Percentiles rank a stretch among this genome's conserved stretches.
Evolutionary conservation across 768 basidiomycete species (phyloP).

Genomic region (Porpolomopsis calyptriformis): DNA sequence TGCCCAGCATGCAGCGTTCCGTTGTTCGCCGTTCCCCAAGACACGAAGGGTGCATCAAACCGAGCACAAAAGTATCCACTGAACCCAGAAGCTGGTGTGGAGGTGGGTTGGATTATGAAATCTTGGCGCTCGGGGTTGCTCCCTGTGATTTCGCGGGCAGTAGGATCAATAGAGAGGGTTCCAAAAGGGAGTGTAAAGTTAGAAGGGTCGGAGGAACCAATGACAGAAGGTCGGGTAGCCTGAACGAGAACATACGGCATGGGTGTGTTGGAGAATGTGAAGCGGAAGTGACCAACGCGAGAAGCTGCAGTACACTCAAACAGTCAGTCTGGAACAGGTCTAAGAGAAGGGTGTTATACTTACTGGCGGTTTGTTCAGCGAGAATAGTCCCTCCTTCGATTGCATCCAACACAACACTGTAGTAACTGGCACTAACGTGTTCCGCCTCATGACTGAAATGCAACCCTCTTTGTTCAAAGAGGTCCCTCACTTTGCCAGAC

Average conservation of each 20-base stretch:
- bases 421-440: conserved; percentile 34
- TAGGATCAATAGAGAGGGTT: conserved; percentile 32
- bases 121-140: conserved; percentile 54
- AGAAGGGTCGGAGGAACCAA: conserved; percentile 28
- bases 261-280: conserved; percentile 32
- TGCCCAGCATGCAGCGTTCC: conserved; percentile 22
- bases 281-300: conserved; percentile 53
- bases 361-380: conserved; percentile 43
- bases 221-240: conserved; percentile 41
- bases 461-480: conserved; percentile 42
- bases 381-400: conserved; percentile 32
- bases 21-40: conserved; percentile 34
- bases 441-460: conserved; percentile 34
- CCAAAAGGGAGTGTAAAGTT: conserved; percentile 37
- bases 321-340: too few relatives aligned
- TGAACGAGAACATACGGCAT: conserved; percentile 46
- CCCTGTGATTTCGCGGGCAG: conserved; percentile 39
- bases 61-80: conserved; percentile 35
- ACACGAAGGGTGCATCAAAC: conserved; percentile 32
- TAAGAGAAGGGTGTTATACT: conserved; percentile 9
- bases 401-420: conserved; percentile 37
- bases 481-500: conserved; percentile 28
- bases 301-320: too few relatives aligned
- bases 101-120: conserved; percentile 39
- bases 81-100: conserved; percentile 24